Conservation (phyloP, 2,329 filamentous ascomycete genomes). For the Alternaria ethzedia region DNA sequence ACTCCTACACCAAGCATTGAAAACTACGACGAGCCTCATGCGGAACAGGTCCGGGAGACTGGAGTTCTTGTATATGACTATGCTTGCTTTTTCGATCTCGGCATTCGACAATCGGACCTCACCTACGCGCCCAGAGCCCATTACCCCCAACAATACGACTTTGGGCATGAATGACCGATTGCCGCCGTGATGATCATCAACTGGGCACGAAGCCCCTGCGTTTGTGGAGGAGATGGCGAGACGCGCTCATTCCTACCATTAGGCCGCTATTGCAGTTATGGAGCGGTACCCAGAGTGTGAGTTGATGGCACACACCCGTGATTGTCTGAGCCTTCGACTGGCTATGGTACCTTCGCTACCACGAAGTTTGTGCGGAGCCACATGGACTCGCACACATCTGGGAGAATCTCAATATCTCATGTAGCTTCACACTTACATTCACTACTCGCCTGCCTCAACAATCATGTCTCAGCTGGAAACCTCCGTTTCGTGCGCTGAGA, state of each 20-base stretch:
- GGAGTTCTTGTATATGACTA: not conserved
- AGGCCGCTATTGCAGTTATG: not conserved
- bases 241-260: not conserved
- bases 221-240: not conserved
- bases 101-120: not conserved
- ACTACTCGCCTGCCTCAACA: not conserved
- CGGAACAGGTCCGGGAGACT: not conserved
- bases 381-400: not conserved
- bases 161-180: not conserved
- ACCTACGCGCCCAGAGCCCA: not conserved
- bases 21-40: not conserved
- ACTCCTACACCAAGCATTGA: not conserved
- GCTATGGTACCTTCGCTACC: not conserved
- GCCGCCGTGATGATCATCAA: not conserved
- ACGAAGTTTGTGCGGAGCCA: not conserved
- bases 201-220: not conserved
- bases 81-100: not conserved
- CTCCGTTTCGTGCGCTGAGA: not conserved
- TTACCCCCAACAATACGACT: not conserved
- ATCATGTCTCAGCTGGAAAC: not conserved
- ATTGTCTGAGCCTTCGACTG: not conserved
- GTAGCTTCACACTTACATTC: not conserved
- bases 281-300: not conserved
- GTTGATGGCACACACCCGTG: not conserved
- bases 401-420: not conserved